Evolutionary conservation across 805 yeast genomes (phyloP), one percentile per base, ranked within the genome.

Genomic region (Starmerella tilneyi): DNA sequence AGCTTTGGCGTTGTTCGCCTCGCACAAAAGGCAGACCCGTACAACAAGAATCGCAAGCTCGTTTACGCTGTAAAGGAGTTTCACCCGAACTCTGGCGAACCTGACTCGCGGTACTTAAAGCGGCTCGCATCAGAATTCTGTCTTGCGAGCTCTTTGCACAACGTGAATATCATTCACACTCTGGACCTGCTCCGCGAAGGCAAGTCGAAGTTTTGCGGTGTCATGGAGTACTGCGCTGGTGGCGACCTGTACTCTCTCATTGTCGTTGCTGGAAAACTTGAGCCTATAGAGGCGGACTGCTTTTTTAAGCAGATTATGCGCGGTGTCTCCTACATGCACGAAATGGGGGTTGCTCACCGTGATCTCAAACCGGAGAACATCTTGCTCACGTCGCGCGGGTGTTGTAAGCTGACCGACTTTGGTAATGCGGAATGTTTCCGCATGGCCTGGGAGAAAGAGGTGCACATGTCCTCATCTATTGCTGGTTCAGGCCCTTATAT

Each of bases 141-240:
- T 60, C 81, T 88, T 34, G 78, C 94, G 0, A 78, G 78, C 42
- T 79, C 82, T 24, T 68, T 81, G 60, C 80, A 77, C 55, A 92
- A 72, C 65, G 75, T 71, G 58, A 84, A 84, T 63, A 76, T 84
- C 49, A 84, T 74, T 57, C 79, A 77, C 59, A 83, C 81, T 9
- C 74, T 77, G 53, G 96, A 82, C 62, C 70, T 86, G 44, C 75
- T 86, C 79, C 75, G 75, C 51, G 80, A 82, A 66, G 66, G 78
- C 52, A 63, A 74, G 58, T 72, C 83, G 61, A 70, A 80, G 54
- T 79, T 78, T 66, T 75, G 82, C 43, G 94, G 88, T 61, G 85
- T 89, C 37, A 84, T 89, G 96, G 97, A 92, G 65, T 88, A 78
- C 62, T 83, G 94, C 56, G 85, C 94, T 9, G 85, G 85, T 54